Evolutionary conservation across 495 filamentous ascomycete species (phyloP), one percentile per base, ranked within the genome.

Genomic region (Corynascus novoguineensis): DNA sequence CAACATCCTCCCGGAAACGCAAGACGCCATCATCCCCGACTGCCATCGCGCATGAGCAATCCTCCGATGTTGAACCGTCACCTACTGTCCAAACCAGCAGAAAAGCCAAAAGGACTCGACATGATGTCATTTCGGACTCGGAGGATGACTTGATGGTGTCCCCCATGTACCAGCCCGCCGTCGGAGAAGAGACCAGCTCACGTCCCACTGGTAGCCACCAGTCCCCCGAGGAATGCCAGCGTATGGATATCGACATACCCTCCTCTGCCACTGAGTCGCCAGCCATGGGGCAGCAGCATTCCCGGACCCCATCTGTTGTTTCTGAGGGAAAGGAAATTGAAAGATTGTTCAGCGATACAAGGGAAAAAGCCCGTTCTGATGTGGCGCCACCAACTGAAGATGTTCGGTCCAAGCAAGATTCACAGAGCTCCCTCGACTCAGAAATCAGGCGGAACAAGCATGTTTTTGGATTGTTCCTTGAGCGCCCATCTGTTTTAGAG

Each of bases 121-220:
- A 48, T 14, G 63, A 65, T 6, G 50, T 73, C 25, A 73, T 80
- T 24, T 59, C 67, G 59, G 79, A 82, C 57, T 82, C 79, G 1
- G 79, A 81, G 50, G 79, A 82, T 25, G 78, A 78, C 12, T 59
- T 64, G 3, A 38, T 64, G 21, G 70, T 68, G 19, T 66, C 75
- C 9, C 64, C 59, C 22, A 45, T 53, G 22, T 55, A 64, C 19
- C 58, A 61, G 42, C 60, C 64, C 25, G 54, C 61, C 14, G 19
- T 48, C 31, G 29, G 3, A 4, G 24, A 32, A 29, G 28, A 28
- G 12, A 10, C 34, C 19, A 50, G 46, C 28, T 52, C 46, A 24
- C 24, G 55, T 50, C 46, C 44, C 34, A 14, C 22, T 37, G 29
- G 42, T 34, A 27, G 40, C 52, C 29, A 41, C 51, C 45, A 50